Base-by-base conservation (phyloP, 345 rosid genomes). In the Ailanthus altissimus region DNA sequence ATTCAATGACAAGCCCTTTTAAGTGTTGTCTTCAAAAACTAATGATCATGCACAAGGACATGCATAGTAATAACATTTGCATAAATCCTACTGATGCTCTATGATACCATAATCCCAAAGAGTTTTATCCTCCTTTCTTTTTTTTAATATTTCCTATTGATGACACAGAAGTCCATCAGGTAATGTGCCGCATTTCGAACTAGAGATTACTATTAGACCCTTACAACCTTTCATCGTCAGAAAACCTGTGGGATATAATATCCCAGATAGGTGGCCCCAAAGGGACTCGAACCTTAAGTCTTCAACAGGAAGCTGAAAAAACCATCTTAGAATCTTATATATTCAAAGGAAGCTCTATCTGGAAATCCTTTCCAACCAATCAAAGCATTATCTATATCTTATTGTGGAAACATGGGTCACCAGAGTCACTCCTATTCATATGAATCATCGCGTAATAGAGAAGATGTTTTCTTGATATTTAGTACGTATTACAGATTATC, bases 241-340 rank as follows among this genome's bases (percentile, higher is more conserved):
- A 23, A 54, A 45, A 5, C 11, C 47, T 45, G 47, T 45, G 7
- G 47, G 47, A 45, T 10, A 45, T 6, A 7, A 54, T 54, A 18
- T 54, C 58, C 58, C n/a, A 20, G 23, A 54, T 54, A 21, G 18
- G 8, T 54, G 8, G 9, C 58, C 58, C 58, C 23, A 54, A 18
- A 21, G 23, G 58, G 23, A 54, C 18, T 6, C 6, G 23, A 54
- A 54, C 21, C 23, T 54, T 54, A 7, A 5, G 23, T 54, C 10
- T 67, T 45, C 53, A 67, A 5, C 23, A 46, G 20, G 28, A 45
- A 67, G 70, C 50, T 45, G 50, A 21, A 67, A 67, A 45, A 67
- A 25, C 38, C 28, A 61, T 67, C 6, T 38, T 2, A 64, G 13
- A 36, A 64, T 15, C 43, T 50, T 0, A 15, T 15, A 1, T 21